Evolutionary conservation across 139 green algal species (phyloP).

Genomic region (Zygnema circumcarinatum): DNA sequence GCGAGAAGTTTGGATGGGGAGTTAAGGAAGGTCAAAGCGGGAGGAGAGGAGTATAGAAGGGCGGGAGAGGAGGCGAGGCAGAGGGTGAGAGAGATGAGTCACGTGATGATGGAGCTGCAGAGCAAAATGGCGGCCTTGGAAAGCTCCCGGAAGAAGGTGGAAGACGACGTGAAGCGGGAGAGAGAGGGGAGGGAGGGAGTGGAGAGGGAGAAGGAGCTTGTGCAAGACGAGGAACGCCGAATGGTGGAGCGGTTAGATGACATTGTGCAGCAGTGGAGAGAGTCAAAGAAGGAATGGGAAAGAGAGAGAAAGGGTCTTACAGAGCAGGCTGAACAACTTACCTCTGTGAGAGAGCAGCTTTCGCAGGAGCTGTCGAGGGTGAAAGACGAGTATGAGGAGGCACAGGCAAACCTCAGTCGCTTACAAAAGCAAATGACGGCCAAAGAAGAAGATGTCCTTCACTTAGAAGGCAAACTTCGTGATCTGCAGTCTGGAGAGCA

Average conservation of each 20-base stretch:
- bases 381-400: not conserved
- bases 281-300: not conserved
- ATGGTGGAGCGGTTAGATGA: not conserved
- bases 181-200: not conserved
- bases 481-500: not conserved
- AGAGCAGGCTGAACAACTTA: not conserved
- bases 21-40: not conserved
- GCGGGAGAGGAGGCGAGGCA: not conserved
- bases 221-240: not conserved
- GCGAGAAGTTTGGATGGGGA: not conserved
- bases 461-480: not conserved
- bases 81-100: not conserved
- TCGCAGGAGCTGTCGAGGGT: not conserved
- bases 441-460: not conserved
- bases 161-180: not conserved
- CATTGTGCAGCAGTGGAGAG: not conserved
- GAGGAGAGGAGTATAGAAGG: not conserved
- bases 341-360: not conserved
- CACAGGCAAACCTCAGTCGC: not conserved
- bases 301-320: not conserved
- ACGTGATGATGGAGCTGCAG: not conserved
- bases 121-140: not conserved
- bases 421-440: not conserved
- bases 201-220: not conserved
- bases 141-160: not conserved